Conservation (phyloP, 1,284 basidiomycete species). For the Schizophyllum amplum region DNA sequence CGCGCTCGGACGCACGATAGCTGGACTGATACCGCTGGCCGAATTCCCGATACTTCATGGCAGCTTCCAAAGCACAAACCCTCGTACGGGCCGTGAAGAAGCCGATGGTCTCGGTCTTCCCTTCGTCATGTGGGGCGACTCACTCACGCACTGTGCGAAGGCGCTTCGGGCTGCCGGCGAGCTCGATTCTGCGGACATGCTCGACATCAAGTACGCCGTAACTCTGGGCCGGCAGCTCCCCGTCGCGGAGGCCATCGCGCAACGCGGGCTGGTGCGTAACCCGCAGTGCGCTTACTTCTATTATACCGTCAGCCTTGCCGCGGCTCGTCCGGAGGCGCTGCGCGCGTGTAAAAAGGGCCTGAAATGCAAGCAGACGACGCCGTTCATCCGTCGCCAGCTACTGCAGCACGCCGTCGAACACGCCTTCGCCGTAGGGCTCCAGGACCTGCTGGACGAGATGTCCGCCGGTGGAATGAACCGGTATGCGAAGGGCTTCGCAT, state of each 20-base stretch:
- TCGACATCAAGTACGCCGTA: slow-evolving; percentile 51
- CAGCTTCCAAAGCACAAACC: too few relatives aligned
- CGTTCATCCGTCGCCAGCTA: slow-evolving; percentile 42
- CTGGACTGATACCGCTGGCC: too few relatives aligned
- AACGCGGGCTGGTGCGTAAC: slow-evolving; percentile 38
- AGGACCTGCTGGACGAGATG: slow-evolving; percentile 25
- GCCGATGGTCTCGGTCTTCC: slow-evolving; percentile 32
- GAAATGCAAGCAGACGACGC: slow-evolving; percentile 38
- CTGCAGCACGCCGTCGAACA: slow-evolving; percentile 52
- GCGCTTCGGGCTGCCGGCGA: slow-evolving; percentile 41
- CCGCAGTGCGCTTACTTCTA: slow-evolving; percentile 50
- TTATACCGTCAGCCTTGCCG: slow-evolving; percentile 40
- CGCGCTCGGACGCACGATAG: too few relatives aligned
- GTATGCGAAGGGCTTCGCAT: slow-evolving; percentile 52
- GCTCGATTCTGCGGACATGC: slow-evolving; percentile 44
- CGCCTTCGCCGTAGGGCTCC: slow-evolving; percentile 45
- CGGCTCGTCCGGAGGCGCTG: slow-evolving; percentile 27
- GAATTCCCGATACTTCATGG: too few relatives aligned
- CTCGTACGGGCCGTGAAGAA: too few relatives aligned
- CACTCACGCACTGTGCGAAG: slow-evolving; percentile 45
- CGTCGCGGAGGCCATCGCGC: slow-evolving; percentile 35
- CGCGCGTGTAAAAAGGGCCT: slow-evolving; percentile 48
- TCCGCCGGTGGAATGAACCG: slow-evolving; percentile 27
- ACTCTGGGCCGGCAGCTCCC: slow-evolving; percentile 31
- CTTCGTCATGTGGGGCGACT: slow-evolving; percentile 47